phyloP scores from a whole-genome alignment of 306 rosid species.

The Gleditsia sinensis region DNA sequence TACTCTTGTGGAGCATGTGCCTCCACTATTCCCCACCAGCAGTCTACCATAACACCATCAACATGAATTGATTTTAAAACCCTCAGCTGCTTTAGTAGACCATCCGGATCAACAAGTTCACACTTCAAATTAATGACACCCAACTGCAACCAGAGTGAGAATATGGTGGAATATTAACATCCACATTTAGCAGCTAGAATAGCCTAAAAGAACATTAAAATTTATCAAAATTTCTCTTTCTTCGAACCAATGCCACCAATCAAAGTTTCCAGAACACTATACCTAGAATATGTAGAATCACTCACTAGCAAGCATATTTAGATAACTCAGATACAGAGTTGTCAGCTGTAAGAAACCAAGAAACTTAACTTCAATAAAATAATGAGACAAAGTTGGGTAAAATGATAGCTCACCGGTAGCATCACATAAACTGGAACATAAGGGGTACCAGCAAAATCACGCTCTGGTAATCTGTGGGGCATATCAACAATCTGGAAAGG shows the following conservation, averaged over 20 bases:
- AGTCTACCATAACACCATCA: slow-evolving; percentile 90
- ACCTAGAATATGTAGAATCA: slow-evolving; percentile 12
- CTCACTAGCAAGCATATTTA: slow-evolving; percentile 29
- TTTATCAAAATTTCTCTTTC: neutral
- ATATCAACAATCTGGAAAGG: slow-evolving; percentile 62
- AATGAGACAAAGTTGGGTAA: slow-evolving; percentile 18
- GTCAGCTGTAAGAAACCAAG: neutral
- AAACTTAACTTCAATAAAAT: slow-evolving; percentile 14
- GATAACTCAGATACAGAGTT: neutral
- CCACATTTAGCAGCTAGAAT: slow-evolving; percentile 19
- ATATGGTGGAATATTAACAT: slow-evolving; percentile 31
- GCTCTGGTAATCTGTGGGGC: slow-evolving; percentile 60
- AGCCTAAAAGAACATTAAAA: neutral
- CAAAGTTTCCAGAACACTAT: slow-evolving; percentile 1
- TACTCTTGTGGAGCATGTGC: slow-evolving; percentile 94
- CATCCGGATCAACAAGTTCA: slow-evolving; percentile 93
- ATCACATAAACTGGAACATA: slow-evolving; percentile 89
- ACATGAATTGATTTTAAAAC: slow-evolving; percentile 76
- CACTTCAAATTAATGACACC: slow-evolving; percentile 94
- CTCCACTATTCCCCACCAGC: slow-evolving; percentile 99
- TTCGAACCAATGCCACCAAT: neutral
- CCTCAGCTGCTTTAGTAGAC: slow-evolving; percentile 82
- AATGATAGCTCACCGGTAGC: slow-evolving; percentile 73
- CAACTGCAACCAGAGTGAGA: slow-evolving; percentile 55
- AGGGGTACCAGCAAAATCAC: slow-evolving; percentile 75